Percentiles rank a stretch among this genome's conserved stretches.
Conservation (phyloP, 148 eudicot genomes). For the Pharnaceum exiguum region DNA sequence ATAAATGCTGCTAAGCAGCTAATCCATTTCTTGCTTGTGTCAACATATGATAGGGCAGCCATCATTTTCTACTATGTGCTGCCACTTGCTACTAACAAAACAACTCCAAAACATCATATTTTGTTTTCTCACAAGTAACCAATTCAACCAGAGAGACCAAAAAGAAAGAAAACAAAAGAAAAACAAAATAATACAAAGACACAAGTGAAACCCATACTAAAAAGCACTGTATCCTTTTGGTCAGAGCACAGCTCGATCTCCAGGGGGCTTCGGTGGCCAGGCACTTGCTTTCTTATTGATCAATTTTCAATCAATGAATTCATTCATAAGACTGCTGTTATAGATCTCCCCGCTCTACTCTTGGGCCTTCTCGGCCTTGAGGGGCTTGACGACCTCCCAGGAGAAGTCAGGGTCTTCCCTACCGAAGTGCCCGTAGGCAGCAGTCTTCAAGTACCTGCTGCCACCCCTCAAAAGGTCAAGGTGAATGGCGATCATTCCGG, state of each 20-base stretch:
- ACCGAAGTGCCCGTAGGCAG: slow-evolving; percentile 47
- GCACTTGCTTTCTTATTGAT: slow-evolving; percentile 23
- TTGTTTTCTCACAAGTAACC: slow-evolving; percentile 4
- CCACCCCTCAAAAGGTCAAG: slow-evolving; percentile 46
- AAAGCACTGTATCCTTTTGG: slow-evolving; percentile 6
- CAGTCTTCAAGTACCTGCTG: slow-evolving; percentile 42
- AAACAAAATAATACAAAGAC: neutral
- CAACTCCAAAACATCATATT: neutral
- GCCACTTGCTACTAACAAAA: slow-evolving; percentile 9
- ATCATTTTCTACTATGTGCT: neutral
- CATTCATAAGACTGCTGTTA: neutral
- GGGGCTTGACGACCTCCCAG: slow-evolving; percentile 50
- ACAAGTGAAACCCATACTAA: slow-evolving; percentile 9
- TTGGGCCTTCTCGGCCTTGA: slow-evolving; percentile 46
- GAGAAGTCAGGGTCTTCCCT: slow-evolving; percentile 45
- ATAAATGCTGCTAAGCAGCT: slow-evolving; percentile 24
- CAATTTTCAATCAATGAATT: slow-evolving; percentile 23
- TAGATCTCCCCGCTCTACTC: slow-evolving; percentile 9
- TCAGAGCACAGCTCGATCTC: slow-evolving; percentile 19
- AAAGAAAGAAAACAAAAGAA: neutral
- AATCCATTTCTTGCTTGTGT: slow-evolving; percentile 6
- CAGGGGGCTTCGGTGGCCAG: slow-evolving; percentile 12
- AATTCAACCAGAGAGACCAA: neutral
- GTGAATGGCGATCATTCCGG: slow-evolving; percentile 40
- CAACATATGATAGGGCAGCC: slow-evolving; percentile 10